Evolutionary conservation across 306 rosid genomes (phyloP).

Genomic region (Vigna nakashimae): DNA sequence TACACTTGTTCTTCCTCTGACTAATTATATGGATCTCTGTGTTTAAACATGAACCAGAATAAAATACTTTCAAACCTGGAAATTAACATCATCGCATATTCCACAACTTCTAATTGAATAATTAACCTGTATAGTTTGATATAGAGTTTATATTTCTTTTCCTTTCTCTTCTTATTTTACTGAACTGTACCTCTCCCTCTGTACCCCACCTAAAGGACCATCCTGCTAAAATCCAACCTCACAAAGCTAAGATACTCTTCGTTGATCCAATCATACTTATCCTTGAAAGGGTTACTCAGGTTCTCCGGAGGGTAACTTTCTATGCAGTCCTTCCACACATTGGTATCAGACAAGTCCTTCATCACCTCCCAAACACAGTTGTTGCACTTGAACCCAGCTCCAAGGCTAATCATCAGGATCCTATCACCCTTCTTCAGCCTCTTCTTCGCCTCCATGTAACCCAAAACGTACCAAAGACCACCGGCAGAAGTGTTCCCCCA

Average conservation of each 20-base stretch:
- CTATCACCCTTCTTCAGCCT: constrained; percentile 75
- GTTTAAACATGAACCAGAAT: constrained; percentile 24
- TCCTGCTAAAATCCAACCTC: constrained; percentile 52
- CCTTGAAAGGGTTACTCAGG: constrained; percentile 62
- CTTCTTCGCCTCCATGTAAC: constrained; percentile 95
- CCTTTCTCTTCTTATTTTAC: neutral
- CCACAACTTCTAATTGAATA: constrained; percentile 1
- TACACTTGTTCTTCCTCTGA: constrained; percentile 33
- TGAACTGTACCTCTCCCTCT: neutral
- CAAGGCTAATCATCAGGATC: constrained; percentile 85
- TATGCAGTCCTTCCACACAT: constrained; percentile 77
- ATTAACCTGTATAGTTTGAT: constrained; percentile 30
- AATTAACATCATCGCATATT: neutral
- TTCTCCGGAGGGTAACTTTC: constrained; percentile 63
- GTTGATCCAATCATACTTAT: constrained; percentile 74
- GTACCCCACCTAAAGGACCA: constrained; percentile 20
- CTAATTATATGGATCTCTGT: neutral
- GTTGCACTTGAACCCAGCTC: constrained; percentile 93
- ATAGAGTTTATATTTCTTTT: neutral
- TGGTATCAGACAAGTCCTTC: constrained; percentile 64
- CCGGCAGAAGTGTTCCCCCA: constrained; percentile 94
- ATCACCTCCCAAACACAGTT: constrained; percentile 87
- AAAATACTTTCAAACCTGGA: constrained; percentile 19
- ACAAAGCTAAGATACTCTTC: constrained; percentile 72
- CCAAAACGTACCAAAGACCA: constrained; percentile 88